A percentile compares a stretch with the other conserved stretches of the same genome.
Conservation (phyloP, 2,329 filamentous ascomycete species). For the Elsinoe fawcettii region DNA sequence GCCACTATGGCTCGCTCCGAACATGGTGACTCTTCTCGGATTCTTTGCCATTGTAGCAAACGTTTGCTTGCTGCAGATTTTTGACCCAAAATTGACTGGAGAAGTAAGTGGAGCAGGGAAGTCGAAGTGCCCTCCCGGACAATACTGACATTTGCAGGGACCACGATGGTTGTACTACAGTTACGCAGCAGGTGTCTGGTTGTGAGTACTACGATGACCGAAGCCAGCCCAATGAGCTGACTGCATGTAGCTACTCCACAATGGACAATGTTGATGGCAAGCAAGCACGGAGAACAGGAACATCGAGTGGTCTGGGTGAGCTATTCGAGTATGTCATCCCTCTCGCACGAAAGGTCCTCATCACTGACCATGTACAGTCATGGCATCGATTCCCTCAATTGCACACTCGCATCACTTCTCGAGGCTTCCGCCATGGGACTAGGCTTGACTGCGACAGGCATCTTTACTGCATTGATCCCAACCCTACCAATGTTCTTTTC, state of each 20-base stretch:
- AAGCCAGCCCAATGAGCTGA: constrained; percentile 26
- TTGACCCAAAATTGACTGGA: constrained; percentile 83
- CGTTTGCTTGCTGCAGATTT: constrained; percentile 64
- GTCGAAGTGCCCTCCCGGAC: no score
- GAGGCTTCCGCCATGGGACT: constrained; percentile 91
- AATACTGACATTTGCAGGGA: constrained; percentile 44
- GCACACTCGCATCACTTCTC: constrained; percentile 82
- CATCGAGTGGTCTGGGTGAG: constrained; percentile 88
- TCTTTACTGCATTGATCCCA: constrained; percentile 84
- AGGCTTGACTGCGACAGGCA: constrained; percentile 72
- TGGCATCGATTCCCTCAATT: constrained; percentile 96
- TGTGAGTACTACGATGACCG: constrained; percentile 45
- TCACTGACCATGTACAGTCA: constrained; percentile 45
- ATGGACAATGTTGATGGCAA: constrained; percentile 99
- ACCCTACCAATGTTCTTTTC: constrained; percentile 99
- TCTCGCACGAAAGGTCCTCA: constrained; percentile 21
- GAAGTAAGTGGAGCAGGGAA: constrained; percentile 57
- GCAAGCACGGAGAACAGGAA: constrained; percentile 88
- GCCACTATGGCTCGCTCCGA: constrained; percentile 93
- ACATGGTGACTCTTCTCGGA: constrained; percentile 91
- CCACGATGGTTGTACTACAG: constrained; percentile 92
- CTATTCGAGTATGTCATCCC: constrained; percentile 66
- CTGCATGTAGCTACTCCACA: constrained; percentile 59
- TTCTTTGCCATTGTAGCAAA: constrained; percentile 92
- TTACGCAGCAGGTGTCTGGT: constrained; percentile 92